phyloP scores from a whole-genome alignment of 2,329 filamentous ascomycete species.

The Fusarium nelsonii region DNA sequence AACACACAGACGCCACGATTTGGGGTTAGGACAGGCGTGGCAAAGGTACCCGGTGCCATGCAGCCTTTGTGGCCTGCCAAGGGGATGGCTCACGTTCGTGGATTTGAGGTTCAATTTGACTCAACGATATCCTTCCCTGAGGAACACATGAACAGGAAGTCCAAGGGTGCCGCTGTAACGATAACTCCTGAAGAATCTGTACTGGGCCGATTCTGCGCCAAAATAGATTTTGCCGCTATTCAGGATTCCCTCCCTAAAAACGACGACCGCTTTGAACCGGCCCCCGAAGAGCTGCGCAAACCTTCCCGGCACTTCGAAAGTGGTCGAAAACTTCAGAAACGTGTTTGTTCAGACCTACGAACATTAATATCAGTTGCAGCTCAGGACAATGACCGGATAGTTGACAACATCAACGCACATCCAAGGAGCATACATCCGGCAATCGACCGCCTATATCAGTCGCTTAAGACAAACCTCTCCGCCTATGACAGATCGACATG shows the following conservation, averaged over 20 bases:
- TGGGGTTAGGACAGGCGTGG: conserved; percentile 57
- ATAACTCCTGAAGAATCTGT: conserved; percentile 60
- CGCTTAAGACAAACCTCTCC: conserved; percentile 73
- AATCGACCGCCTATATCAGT: conserved; percentile 68
- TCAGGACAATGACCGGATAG: conserved; percentile 44
- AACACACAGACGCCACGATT: conserved; percentile 56
- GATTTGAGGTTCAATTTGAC: conserved; percentile 42
- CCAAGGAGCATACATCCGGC: conserved; percentile 64
- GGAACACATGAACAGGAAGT: conserved; percentile 56
- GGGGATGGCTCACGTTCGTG: conserved; percentile 74
- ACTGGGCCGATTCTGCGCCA: conserved; percentile 49
- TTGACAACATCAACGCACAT: conserved; percentile 53
- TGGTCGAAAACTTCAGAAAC: conserved; percentile 64
- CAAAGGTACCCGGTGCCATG: conserved; percentile 74
- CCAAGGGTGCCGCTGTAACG: conserved; percentile 62
- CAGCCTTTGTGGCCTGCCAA: conserved; percentile 79
- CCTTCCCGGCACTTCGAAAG: conserved; percentile 70
- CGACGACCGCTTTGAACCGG: conserved; percentile 58
- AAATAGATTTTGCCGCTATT: conserved; percentile 48
- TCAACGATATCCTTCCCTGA: not conserved
- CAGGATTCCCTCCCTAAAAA: conserved; percentile 48
- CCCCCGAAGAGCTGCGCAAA: conserved; percentile 64
- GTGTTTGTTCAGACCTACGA: conserved; percentile 62
- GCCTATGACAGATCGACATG: conserved; percentile 85
- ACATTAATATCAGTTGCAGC: conserved; percentile 39